phyloP scores from a whole-genome alignment of 179 eudicot species.

The Kewa caespitosa region DNA sequence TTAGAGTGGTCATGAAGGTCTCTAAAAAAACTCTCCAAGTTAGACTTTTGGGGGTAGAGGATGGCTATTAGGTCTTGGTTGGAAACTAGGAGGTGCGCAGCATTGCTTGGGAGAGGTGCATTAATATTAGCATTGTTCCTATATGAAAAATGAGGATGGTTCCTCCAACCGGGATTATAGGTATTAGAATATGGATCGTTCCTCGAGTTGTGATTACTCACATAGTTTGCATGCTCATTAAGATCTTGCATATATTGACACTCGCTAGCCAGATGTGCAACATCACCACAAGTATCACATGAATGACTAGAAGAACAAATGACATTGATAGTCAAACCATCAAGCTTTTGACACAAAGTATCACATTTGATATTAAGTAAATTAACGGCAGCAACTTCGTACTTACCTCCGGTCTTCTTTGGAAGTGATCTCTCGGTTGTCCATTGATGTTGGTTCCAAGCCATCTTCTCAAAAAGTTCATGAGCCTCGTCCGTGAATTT shows the following conservation, averaged over 20 bases:
- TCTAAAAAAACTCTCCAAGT: not conserved
- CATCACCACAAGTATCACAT: not conserved
- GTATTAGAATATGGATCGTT: not conserved
- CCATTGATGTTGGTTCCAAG: not conserved
- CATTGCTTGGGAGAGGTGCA: not conserved
- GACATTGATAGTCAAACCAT: not conserved
- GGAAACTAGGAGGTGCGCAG: not conserved
- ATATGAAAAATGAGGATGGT: not conserved
- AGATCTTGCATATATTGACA: not conserved
- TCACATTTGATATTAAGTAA: not conserved
- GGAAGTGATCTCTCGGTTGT: not conserved
- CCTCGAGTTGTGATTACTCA: not conserved
- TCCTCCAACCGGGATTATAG: not conserved
- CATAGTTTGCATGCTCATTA: not conserved
- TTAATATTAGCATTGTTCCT: not conserved
- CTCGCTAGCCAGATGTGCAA: not conserved
- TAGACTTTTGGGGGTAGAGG: not conserved
- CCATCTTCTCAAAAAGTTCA: not conserved
- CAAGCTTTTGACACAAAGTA: not conserved
- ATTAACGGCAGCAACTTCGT: not conserved
- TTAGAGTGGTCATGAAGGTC: not conserved
- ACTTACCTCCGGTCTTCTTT: not conserved
- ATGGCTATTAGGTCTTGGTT: not conserved
- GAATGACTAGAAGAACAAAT: not conserved
- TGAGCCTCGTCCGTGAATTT: not conserved